Evolutionary conservation across 805 yeast genomes (phyloP).

Genomic region (Starmerella vitae): DNA sequence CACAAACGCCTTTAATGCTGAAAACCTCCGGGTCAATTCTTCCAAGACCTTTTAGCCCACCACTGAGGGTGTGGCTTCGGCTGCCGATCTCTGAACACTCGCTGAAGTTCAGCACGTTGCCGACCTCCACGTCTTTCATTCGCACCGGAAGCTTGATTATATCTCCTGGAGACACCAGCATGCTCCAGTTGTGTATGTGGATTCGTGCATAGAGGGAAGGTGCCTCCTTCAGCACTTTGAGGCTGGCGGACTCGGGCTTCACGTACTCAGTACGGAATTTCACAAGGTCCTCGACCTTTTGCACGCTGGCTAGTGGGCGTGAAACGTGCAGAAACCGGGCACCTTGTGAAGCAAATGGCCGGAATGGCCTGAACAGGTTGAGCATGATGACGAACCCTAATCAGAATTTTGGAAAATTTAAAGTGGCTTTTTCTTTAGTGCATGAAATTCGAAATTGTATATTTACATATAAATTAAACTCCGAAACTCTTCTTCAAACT

Average conservation of each 20-base stretch:
- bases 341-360: neutral
- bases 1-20: constrained; percentile 58
- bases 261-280: constrained; percentile 19
- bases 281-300: constrained; percentile 18
- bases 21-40: constrained; percentile 40
- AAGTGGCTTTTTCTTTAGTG: too few species aligned
- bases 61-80: constrained; percentile 59
- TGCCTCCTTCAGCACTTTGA: constrained; percentile 52
- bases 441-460: too few species aligned
- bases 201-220: constrained; percentile 68
- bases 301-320: constrained; percentile 1
- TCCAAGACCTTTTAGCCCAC: constrained; percentile 24
- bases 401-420: too few species aligned
- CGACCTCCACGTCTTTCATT: constrained; percentile 63
- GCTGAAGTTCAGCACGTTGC: constrained; percentile 62
- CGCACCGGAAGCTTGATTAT: constrained; percentile 64
- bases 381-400: too few species aligned
- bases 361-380: neutral
- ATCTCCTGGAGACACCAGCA: constrained; percentile 86
- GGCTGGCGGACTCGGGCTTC: constrained; percentile 28
- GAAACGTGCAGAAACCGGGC: neutral
- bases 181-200: constrained; percentile 69
- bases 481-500: too few species aligned
- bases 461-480: too few species aligned
- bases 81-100: constrained; percentile 77